Evolutionary conservation across 768 basidiomycete species (phyloP).

Genomic region (Coprinopsis cinerea): DNA sequence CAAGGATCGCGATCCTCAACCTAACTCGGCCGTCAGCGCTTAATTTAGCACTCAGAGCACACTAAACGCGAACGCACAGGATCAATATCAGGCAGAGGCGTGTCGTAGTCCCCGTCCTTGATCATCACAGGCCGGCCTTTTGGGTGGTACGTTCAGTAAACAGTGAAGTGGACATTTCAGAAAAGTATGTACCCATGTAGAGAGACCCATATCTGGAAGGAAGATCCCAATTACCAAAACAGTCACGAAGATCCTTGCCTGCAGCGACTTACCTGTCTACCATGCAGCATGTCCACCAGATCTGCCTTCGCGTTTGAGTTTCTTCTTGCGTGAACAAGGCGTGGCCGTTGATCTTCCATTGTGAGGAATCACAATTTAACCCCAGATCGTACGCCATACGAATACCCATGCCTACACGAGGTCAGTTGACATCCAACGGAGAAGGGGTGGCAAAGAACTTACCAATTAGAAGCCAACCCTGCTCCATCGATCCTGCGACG

Average conservation of each 20-base stretch:
- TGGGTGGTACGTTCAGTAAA: conserved; percentile 7
- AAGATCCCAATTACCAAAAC: background rate
- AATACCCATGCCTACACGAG: conserved; percentile 20
- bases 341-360: conserved; percentile 61
- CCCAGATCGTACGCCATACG: conserved; percentile 64
- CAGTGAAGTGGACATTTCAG: conserved; percentile 1
- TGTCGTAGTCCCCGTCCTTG: conserved; percentile 65
- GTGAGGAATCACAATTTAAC: conserved; percentile 70
- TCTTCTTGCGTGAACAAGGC: conserved; percentile 61
- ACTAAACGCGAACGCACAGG: conserved; percentile 32
- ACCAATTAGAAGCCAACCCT: conserved; percentile 84
- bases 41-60: background rate
- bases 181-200: conserved; percentile 53
- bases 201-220: conserved; percentile 52
- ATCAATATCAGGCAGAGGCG: conserved; percentile 50
- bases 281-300: conserved; percentile 75
- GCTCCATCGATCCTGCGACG: conserved; percentile 60
- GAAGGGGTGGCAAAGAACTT: conserved; percentile 9
- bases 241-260: too few relatives aligned
- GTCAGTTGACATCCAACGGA: conserved; percentile 5
- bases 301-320: conserved; percentile 64
- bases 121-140: conserved; percentile 64
- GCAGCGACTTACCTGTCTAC: conserved; percentile 52
- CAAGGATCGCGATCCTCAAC: conserved; percentile 53
- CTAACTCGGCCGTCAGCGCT: conserved; percentile 28